Evolutionary conservation across 208 protist genomes (phyloP), one percentile per base, ranked within the genome.

Genomic region (Leishmania tarentolae): DNA sequence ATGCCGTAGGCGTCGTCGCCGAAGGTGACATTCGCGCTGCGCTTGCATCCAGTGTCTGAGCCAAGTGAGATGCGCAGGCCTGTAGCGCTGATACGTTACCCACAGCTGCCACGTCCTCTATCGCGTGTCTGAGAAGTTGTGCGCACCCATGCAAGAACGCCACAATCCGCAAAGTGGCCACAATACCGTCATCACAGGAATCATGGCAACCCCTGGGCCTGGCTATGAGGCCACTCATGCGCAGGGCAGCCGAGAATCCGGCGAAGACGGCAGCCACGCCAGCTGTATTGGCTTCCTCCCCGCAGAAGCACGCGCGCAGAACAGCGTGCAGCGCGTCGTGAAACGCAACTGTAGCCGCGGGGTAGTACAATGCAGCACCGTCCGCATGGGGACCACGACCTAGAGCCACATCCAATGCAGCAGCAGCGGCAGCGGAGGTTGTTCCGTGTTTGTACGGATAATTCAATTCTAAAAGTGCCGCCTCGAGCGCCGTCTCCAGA

Each of bases 1-100:
- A 28, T 13, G 63, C n/a, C 31, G 78, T 82, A 24, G 46, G 21
- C 21, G 17, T 31, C 50, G 31, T 72, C 31, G 40, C 21, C 19
- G 44, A 52, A 6, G 46, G 44, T 24, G 17, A 56, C 35, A 7
- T 44, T 46, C 19, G 50, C 57, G 44, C 15, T 47, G 66, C 37
- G 42, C 69, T 3, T 44, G n/a, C 6, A 11, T 6, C 46, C 3
- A 61, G 40, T 1, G 73, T 86, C 19, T 50, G 63, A 6, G 37
- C 66, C 13, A 86, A 76, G 57, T 86, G 82, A 6, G 82, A 86
- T 42, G 28, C 78, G 57, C 82, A 86, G 1, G 82, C 78, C 28
- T 82, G 70, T 13, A 86, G 73, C 3, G 82, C 82, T 1, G 82
- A 86, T 44, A 86, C 53, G 15, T 82, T 66, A 8, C 82, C 82